Percentiles rank a stretch among this genome's conserved stretches.
Evolutionary conservation across 2,329 filamentous ascomycete genomes (phyloP).

Genomic region (Pseudogymnoascus verrucosus): DNA sequence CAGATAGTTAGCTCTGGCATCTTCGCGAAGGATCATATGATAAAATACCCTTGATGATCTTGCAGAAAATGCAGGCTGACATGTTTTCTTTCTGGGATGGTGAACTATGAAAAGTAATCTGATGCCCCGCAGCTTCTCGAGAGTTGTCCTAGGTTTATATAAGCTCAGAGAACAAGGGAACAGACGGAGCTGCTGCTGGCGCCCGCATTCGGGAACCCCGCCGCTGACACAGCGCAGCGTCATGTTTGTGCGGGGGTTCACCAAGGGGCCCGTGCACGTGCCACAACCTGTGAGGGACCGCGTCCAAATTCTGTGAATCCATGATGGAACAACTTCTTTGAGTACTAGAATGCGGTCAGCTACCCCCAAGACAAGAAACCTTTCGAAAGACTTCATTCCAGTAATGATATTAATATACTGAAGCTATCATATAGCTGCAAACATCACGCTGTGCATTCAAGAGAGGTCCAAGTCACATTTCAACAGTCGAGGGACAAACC

Average conservation of each 20-base stretch:
- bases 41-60: conserved; percentile 76
- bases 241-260: conserved; percentile 6
- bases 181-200: not conserved
- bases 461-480: not conserved
- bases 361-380: not conserved
- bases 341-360: not conserved
- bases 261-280: not conserved
- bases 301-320: not conserved
- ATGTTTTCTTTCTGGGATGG: conserved; percentile 30
- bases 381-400: not conserved
- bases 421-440: not conserved
- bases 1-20: conserved; percentile 10
- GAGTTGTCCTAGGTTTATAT: not conserved
- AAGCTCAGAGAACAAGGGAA: not conserved
- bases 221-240: conserved; percentile 7
- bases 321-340: not conserved
- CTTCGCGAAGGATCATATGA: not conserved
- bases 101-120: conserved; percentile 6
- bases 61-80: conserved; percentile 90
- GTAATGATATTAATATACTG: not conserved
- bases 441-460: not conserved
- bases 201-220: not conserved
- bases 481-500: not conserved
- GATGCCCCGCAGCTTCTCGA: not conserved
- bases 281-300: not conserved